Base-by-base conservation (phyloP, 805 yeast genomes). In the Nakazawaea populi region DNA sequence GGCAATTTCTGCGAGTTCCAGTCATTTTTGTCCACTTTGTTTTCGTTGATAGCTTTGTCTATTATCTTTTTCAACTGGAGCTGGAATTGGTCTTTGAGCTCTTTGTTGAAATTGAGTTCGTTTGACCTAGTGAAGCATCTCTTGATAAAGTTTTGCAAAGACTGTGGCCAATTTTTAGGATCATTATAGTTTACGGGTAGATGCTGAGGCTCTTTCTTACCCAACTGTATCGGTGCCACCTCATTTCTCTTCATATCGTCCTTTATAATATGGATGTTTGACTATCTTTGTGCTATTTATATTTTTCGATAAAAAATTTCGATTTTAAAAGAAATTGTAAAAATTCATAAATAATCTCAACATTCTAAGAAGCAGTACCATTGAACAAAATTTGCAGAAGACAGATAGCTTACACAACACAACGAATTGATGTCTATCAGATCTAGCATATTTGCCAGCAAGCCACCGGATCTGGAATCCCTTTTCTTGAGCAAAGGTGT, bases 1-100 rank as follows among this genome's bases (percentile, higher is more conserved):
- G 89, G 89, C 5, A 84, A 55, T 32, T 64, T 63, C 60, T 79
- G 82, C 9, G 45, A 55, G 4, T 58, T 60, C 90, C 90, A 85
- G 53, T 81, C 75, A 54, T 77, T 81, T 0, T 63, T 55, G 66
- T 75, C 71, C 4, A 83, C 56, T 40, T 70, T 71, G 27, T 67
- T 66, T 44, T 70, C 65, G 2, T 65, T 64, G 14, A 75, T 71
- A 0, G 87, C 87, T 48, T 63, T 55, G 48, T 77, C 72, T 30
- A 85, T 70, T 36, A 82, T 58, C 9, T 61, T 54, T 56, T 75
- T 80, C 46, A 85, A 63, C 58, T 83, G 82, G 7, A 56, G 52
- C 54, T 80, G 79, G 58, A 83, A 73, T 36, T 59, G 56, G 6
- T 62, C 60, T 55, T 71, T 74, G 29, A 58, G 47, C 10, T 47